Conservation (phyloP, 2,329 filamentous ascomycete genomes). For the Trichoderma oligosporum region DNA sequence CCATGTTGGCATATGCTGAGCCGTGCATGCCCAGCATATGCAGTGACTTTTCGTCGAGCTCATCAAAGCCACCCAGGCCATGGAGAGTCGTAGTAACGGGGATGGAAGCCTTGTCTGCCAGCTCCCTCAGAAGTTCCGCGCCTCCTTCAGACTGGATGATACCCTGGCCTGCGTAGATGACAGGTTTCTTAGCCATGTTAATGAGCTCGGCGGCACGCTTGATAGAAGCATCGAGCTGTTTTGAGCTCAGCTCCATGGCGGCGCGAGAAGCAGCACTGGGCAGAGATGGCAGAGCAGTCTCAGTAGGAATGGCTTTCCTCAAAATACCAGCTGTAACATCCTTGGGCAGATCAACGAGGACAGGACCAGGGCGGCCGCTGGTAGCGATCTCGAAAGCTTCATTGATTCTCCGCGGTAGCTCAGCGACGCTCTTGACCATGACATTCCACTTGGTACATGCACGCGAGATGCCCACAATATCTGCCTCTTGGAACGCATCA, state of each 20-base stretch:
- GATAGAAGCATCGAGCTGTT: conserved; percentile 71
- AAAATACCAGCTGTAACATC: conserved; percentile 88
- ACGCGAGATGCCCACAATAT: conserved; percentile 87
- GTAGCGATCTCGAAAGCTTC: conserved; percentile 98
- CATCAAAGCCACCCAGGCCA: conserved; percentile 87
- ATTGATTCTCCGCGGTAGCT: conserved; percentile 89
- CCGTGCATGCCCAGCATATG: conserved; percentile 99
- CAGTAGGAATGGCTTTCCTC: conserved; percentile 74
- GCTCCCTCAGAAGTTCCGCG: conserved; percentile 71
- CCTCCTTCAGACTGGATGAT: conserved; percentile 77
- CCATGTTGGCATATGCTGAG: conserved; percentile 94
- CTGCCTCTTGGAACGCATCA: conserved; percentile 95
- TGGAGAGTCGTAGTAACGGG: conserved; percentile 96
- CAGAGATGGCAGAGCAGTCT: conserved; percentile 69
- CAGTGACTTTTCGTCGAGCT: conserved; percentile 87
- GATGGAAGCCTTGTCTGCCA: conserved; percentile 86
- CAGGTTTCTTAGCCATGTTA: conserved; percentile 86
- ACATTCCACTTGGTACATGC: conserved; percentile 99
- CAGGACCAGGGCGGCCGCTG: conserved; percentile 86
- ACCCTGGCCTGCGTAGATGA: conserved; percentile 93
- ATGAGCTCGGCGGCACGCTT: conserved; percentile 74
- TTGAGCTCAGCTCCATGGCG: conserved; percentile 67
- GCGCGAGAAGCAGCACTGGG: conserved; percentile 83
- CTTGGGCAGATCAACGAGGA: conserved; percentile 93
- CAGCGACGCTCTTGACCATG: conserved; percentile 93